A percentile compares a stretch with the other conserved stretches of the same genome.
Conservation (phyloP, 164 flowering plant genomes). For the Umbilicus rupestris region DNA sequence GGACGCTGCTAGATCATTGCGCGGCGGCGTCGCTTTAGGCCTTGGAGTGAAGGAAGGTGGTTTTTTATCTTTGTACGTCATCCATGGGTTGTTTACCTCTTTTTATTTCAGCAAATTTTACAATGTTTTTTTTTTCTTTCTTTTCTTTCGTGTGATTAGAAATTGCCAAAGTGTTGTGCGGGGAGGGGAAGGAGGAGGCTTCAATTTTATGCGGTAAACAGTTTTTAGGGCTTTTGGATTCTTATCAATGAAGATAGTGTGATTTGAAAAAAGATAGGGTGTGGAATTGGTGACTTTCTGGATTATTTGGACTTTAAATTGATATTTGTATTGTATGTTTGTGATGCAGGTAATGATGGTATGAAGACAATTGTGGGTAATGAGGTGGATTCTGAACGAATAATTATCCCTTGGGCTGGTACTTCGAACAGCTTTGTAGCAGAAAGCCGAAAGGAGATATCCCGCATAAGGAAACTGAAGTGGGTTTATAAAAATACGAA, state of each 20-base stretch:
- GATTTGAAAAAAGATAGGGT: neutral
- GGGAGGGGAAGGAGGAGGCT: neutral
- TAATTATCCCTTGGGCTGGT: conserved; percentile 1
- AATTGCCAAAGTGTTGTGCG: neutral
- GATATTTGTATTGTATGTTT: neutral
- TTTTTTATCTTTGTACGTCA: neutral
- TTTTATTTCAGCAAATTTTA: neutral
- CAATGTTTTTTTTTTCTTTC: neutral
- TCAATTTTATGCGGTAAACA: neutral
- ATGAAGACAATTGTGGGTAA: neutral
- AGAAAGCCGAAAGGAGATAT: conserved; percentile 37
- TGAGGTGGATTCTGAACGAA: neutral
- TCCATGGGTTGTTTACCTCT: neutral
- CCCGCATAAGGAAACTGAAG: conserved; percentile 54
- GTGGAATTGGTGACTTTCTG: neutral
- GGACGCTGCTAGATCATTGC: neutral
- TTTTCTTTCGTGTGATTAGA: neutral
- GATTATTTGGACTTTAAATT: neutral
- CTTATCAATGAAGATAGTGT: no score
- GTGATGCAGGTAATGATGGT: neutral
- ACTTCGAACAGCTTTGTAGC: conserved; percentile 14
- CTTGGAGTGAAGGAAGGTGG: neutral
- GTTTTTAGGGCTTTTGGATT: no score
- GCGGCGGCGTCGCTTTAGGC: neutral
- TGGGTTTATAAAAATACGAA: conserved; percentile 44